Evolutionary conservation across 495 filamentous ascomycete species (phyloP).

Genomic region (Pyrenula massariospora): DNA sequence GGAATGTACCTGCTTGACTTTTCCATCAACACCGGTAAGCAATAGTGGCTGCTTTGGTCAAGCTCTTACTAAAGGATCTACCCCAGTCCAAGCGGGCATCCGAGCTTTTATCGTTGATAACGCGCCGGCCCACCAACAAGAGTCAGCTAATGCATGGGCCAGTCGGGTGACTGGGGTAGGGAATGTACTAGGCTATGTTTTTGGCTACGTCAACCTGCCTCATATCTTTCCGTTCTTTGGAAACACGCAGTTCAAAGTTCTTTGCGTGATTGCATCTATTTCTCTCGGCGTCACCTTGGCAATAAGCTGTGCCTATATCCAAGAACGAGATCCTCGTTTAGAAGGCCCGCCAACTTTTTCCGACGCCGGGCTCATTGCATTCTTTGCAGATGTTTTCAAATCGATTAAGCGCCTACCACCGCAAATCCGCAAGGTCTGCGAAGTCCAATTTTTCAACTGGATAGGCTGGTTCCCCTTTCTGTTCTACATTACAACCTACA

Average conservation of each 20-base stretch:
- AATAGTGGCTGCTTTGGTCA: conserved; percentile 1
- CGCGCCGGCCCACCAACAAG: conserved; percentile 80
- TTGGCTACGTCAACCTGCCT: conserved; percentile 68
- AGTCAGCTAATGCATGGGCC: conserved; percentile 80
- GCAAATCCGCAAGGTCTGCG: conserved; percentile 71
- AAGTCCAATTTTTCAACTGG: conserved; percentile 84
- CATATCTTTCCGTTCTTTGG: conserved; percentile 63
- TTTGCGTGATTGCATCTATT: conserved; percentile 70
- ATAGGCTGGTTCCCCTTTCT: conserved; percentile 92
- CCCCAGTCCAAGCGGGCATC: conserved; percentile 73
- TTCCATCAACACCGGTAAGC: conserved; percentile 78
- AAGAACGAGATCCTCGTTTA: conserved; percentile 66
- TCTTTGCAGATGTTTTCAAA: conserved; percentile 67
- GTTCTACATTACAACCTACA: conserved; percentile 86
- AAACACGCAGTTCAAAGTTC: conserved; percentile 76
- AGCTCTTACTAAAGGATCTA: conserved; percentile 1
- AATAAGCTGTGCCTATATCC: conserved; percentile 52
- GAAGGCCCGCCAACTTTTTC: conserved; percentile 47
- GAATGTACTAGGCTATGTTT: conserved; percentile 76
- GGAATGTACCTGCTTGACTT: conserved; percentile 83
- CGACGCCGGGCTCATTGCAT: conserved; percentile 54
- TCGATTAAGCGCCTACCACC: conserved; percentile 65
- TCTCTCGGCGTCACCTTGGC: conserved; percentile 53
- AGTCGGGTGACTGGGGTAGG: conserved; percentile 69
- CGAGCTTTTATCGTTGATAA: conserved; percentile 87